phyloP scores from a whole-genome alignment of 2,329 filamentous ascomycete species.

The Zymoseptoria ardabiliae region DNA sequence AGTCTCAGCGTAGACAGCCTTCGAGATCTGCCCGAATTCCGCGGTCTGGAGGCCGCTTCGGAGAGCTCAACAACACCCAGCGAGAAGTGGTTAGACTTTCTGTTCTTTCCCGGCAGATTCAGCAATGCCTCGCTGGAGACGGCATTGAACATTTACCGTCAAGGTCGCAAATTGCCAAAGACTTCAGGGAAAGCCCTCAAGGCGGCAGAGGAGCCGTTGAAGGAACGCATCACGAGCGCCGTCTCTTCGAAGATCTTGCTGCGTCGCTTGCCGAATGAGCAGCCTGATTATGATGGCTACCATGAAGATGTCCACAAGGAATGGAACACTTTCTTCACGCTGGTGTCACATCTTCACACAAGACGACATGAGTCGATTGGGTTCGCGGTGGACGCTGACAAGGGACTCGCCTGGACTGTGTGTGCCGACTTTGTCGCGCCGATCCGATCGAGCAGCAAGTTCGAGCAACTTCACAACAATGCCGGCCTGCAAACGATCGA shows the following conservation, averaged over 20 bases:
- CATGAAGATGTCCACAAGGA: constrained; percentile 67
- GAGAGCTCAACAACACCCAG: constrained; percentile 23
- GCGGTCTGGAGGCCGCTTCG: constrained; percentile 24
- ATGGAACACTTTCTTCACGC: constrained; percentile 83
- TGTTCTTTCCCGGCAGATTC: constrained; percentile 79
- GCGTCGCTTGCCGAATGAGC: constrained; percentile 53
- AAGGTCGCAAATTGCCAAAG: constrained; percentile 44
- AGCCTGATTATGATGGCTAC: constrained; percentile 69
- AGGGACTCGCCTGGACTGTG: constrained; percentile 73
- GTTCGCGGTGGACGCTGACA: constrained; percentile 63
- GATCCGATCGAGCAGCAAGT: constrained; percentile 67
- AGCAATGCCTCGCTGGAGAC: constrained; percentile 73
- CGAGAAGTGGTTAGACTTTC: constrained; percentile 79
- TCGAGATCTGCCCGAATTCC: constrained; percentile 31
- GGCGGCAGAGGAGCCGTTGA: constrained; percentile 51
- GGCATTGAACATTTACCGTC: constrained; percentile 73
- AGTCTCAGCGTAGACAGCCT: constrained; percentile 36
- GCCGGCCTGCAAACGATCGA: constrained; percentile 15
- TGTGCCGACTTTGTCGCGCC: constrained; percentile 75
- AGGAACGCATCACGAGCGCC: constrained; percentile 68
- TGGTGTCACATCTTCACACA: constrained; percentile 79
- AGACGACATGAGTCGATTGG: constrained; percentile 75
- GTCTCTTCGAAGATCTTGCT: constrained; percentile 63
- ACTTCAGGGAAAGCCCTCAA: constrained; percentile 34
- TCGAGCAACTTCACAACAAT: constrained; percentile 73